Conservation (phyloP, 305 asterid genomes). For the Fraxinus sp. region DNA sequence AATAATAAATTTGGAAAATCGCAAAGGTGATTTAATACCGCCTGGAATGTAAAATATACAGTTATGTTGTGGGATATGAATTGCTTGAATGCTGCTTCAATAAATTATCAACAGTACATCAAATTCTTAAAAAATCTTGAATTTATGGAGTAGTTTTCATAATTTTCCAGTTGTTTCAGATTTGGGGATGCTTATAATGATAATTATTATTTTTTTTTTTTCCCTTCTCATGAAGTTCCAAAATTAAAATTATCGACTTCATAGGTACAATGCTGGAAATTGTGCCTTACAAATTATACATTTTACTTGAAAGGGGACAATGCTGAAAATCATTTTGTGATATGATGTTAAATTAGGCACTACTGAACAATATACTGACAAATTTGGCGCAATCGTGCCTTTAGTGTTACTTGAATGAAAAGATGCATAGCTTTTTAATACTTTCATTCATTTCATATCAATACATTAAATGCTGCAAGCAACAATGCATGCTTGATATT, state of each 20-base stretch:
- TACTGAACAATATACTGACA: neutral
- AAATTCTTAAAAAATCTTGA: constrained; percentile 28
- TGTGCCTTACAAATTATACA: neutral
- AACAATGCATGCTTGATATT: neutral
- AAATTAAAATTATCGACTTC: neutral
- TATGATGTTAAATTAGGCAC: neutral
- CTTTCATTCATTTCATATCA: neutral
- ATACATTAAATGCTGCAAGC: neutral
- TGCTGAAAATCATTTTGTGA: neutral
- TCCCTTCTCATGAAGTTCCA: neutral
- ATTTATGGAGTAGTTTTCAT: constrained; percentile 15
- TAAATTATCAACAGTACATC: constrained; percentile 36
- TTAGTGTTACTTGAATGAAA: neutral
- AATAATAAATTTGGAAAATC: constrained; percentile 37
- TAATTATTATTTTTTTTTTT: neutral
- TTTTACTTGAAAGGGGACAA: neutral
- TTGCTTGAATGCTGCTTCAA: constrained; percentile 32
- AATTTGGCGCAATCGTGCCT: neutral
- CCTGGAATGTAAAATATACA: constrained; percentile 43
- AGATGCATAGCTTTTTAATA: neutral
- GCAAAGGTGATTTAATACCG: constrained; percentile 39
- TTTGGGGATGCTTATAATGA: neutral
- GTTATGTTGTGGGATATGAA: constrained; percentile 40
- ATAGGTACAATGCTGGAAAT: neutral
- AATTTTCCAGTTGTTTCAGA: constrained; percentile 6